A percentile compares a stretch with the other conserved stretches of the same genome.
phyloP scores from a whole-genome alignment of 345 rosid species.

The Eutrema heterophyllum region DNA sequence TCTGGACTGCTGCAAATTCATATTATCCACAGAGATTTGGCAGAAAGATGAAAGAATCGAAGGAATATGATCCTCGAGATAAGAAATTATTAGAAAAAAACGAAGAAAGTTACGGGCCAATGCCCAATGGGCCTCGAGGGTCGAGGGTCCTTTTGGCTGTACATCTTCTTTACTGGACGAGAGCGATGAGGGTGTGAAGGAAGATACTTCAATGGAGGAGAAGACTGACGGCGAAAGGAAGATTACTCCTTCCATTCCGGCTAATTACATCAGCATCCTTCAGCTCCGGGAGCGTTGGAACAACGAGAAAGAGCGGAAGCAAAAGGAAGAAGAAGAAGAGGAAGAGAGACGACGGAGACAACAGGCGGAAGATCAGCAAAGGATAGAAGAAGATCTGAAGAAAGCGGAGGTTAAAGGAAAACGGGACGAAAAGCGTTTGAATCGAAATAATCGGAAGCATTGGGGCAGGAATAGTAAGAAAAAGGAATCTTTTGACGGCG shows the following conservation, averaged over 20 bases:
- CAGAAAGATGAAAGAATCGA: no score
- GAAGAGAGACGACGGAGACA: conserved; percentile 4
- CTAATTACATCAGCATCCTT: conserved; percentile 23
- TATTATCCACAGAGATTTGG: no score
- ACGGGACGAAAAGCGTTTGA: neutral
- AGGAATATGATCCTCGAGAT: no score
- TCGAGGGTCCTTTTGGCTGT: neutral
- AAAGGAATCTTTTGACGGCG: neutral
- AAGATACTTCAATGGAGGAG: conserved; percentile 4
- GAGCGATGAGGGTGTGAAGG: neutral
- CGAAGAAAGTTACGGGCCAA: neutral
- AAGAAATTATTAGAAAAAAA: no score
- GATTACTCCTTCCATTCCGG: conserved; percentile 8
- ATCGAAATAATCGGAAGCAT: neutral
- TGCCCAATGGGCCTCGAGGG: neutral
- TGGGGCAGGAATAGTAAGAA: neutral
- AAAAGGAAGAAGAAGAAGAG: conserved; percentile 16
- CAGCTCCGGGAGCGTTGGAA: conserved; percentile 27
- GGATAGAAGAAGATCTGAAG: conserved; percentile 6
- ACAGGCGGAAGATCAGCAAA: neutral
- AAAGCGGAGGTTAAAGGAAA: neutral
- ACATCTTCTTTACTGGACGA: neutral
- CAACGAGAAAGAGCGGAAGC: conserved; percentile 12
- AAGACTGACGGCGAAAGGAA: neutral
- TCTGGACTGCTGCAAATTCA: no score